Base-by-base conservation (phyloP, 2,329 filamentous ascomycete genomes). In the Paecilomyces formosus region DNA sequence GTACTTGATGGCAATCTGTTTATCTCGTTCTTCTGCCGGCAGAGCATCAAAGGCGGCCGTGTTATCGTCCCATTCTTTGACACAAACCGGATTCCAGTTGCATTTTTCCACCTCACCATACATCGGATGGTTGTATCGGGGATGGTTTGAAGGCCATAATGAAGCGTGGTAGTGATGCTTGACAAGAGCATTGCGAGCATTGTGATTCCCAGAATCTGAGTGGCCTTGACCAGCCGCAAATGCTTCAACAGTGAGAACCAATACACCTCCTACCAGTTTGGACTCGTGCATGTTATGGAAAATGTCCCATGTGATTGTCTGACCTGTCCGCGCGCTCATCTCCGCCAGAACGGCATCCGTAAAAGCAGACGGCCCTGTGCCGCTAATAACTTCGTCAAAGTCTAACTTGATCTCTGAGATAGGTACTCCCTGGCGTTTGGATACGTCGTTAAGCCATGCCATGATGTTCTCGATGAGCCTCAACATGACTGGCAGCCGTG, bases 131-230 rank as follows among this genome's bases (percentile, higher is more conserved):
- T 78, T 85, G 73, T 81, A 88, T 30, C 87, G 79, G 1, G 84
- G 86, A 67, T 90, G 87, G 2, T 78, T 78, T 56, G 81, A 82
- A 2, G 87, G 88, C 88, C 88, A 90, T 60, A 84, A 82, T 1
- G 86, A 89, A 0, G 88, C 88, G 70, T 90, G 88, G 66, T 89
- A 90, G 70, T 89, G 86, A 68, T 90, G 88, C 70, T 86, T 88
- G 24, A 90, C 86, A 1, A 90, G 76, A 1, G 88, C 87, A 21
- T 81, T 80, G 55, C 85, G 79, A 1, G 86, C 80, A 55, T 87
- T 81, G 70, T 89, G 87, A 65, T 86, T 89, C 13, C 87, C 87
- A 0, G 86, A 88, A 67, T 89, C 83, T 0, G 87, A 89, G 70
- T 90, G 87, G 12, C 87, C 87, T 70, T 89, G 87, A 12, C 87